phyloP scores from a whole-genome alignment of 768 basidiomycete species.

The Termitomyces sp. region DNA sequence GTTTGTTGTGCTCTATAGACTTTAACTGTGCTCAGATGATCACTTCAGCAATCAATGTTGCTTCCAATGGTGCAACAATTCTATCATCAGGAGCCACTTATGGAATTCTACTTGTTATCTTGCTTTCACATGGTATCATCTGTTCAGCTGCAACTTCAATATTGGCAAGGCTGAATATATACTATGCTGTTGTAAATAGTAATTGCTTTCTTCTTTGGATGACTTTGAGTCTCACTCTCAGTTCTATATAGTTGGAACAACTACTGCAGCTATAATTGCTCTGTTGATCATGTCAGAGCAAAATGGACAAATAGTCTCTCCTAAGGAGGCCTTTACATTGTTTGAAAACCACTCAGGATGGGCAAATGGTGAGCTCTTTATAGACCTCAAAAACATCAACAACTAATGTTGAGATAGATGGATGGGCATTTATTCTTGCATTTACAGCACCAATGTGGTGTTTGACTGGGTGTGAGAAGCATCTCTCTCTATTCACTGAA shows the following conservation, averaged over 20 bases:
- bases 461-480: slow-evolving; percentile 62
- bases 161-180: slow-evolving; percentile 62
- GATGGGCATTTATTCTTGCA: slow-evolving; percentile 68
- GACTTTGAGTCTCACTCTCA: neutral
- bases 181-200: slow-evolving; percentile 66
- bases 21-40: slow-evolving; percentile 80
- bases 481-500: neutral
- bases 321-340: neutral
- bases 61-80: slow-evolving; percentile 44
- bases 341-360: slow-evolving; percentile 1
- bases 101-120: slow-evolving; percentile 58
- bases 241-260: neutral
- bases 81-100: slow-evolving; percentile 59
- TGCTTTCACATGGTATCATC: slow-evolving; percentile 62
- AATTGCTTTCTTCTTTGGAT: slow-evolving; percentile 14
- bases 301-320: neutral
- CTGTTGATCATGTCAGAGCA: neutral
- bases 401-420: slow-evolving; percentile 34
- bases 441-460: slow-evolving; percentile 81
- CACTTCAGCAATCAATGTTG: slow-evolving; percentile 60
- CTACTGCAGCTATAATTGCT: neutral
- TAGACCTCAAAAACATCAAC: too few species aligned
- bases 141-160: slow-evolving; percentile 66
- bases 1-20: slow-evolving; percentile 71
- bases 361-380: neutral